Evolutionary conservation across 2,329 filamentous ascomycete species (phyloP).

Genomic region (Endoconidiophora laricicola): DNA sequence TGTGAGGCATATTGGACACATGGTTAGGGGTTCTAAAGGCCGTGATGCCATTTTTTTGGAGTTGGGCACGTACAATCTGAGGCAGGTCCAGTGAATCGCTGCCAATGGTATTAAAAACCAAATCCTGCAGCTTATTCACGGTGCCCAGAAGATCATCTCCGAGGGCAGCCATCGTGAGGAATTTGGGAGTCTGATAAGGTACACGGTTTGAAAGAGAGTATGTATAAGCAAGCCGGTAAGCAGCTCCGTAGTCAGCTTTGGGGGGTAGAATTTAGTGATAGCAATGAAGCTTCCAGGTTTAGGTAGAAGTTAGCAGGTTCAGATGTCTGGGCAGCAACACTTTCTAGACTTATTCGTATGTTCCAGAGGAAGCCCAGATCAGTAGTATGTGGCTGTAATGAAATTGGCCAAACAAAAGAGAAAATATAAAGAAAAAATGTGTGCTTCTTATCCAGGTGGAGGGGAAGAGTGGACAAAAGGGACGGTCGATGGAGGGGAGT

Average conservation of each 20-base stretch:
- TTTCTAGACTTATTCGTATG: too few species aligned
- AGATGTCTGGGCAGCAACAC: too few species aligned
- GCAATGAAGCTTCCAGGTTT: too few species aligned
- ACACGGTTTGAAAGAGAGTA: background rate
- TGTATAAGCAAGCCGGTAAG: background rate
- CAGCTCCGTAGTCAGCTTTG: too few species aligned
- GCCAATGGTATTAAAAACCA: conserved; percentile 99
- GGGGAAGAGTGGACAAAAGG: background rate
- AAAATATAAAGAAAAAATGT: conserved; percentile 1
- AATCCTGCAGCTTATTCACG: conserved; percentile 95
- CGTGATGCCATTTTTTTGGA: too few species aligned
- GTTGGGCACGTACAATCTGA: conserved; percentile 65
- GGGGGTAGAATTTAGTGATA: too few species aligned
- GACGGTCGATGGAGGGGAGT: background rate
- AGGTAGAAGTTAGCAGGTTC: too few species aligned
- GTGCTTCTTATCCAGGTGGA: too few species aligned
- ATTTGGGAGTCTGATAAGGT: background rate
- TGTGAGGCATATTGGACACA: too few species aligned
- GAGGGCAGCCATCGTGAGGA: conserved; percentile 63
- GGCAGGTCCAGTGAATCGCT: conserved; percentile 95
- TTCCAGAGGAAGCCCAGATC: too few species aligned
- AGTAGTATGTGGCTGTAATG: too few species aligned
- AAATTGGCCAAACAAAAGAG: background rate
- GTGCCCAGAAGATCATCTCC: conserved; percentile 89
- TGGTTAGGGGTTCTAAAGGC: too few species aligned